phyloP scores from a whole-genome alignment of 768 basidiomycete genomes.

The Nidularia sp. region DNA sequence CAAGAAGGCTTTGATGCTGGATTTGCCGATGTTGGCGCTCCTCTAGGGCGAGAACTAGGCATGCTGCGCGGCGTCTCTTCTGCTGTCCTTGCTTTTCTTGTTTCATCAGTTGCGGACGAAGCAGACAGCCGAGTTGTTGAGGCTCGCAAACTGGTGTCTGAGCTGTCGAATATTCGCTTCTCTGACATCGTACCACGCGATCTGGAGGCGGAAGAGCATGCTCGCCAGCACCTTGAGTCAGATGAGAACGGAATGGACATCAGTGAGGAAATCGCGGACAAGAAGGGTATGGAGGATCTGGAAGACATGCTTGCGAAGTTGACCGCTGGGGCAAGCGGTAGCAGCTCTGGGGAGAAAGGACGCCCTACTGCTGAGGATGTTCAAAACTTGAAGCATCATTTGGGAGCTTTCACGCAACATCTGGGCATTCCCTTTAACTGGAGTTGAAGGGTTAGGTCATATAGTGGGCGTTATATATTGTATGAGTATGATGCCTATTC shows the following conservation, averaged over 20 bases:
- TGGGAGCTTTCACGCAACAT: constrained; percentile 21
- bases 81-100: constrained; percentile 56
- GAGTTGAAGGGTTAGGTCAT: constrained; percentile 7
- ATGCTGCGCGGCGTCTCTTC: constrained; percentile 68
- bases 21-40: constrained; percentile 68
- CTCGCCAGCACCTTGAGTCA: constrained; percentile 55
- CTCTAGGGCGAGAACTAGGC: constrained; percentile 76
- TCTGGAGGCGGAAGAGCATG: constrained; percentile 75
- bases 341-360: constrained; percentile 4
- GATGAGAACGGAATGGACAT: constrained; percentile 29
- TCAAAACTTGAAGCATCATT: constrained; percentile 27
- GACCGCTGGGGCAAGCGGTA: constrained; percentile 19
- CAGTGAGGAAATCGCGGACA: constrained; percentile 40
- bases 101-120: constrained; percentile 17
- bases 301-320: constrained; percentile 53
- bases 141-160: constrained; percentile 46
- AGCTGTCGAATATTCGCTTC: constrained; percentile 60
- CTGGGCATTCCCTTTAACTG: constrained; percentile 25
- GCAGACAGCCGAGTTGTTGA: constrained; percentile 28
- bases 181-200: constrained; percentile 74
- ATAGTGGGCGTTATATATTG: too few species aligned
- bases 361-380: constrained; percentile 39
- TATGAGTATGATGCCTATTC: too few species aligned
- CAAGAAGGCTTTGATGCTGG: constrained; percentile 91
- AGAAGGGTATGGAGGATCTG: constrained; percentile 45